phyloP scores from a whole-genome alignment of 345 rosid species.

The Sisymbrium irio region DNA sequence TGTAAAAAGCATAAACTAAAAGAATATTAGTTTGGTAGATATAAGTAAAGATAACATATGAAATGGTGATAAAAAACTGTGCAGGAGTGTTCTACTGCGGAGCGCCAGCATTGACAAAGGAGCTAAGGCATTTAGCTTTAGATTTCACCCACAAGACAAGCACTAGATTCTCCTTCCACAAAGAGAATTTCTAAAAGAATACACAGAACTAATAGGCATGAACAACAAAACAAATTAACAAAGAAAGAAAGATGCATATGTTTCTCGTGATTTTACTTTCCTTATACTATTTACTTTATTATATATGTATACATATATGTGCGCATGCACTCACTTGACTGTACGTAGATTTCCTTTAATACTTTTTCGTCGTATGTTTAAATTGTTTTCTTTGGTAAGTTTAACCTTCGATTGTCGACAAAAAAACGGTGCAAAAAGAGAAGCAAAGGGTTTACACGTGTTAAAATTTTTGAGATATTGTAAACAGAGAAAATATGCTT shows the following conservation, averaged over 20 bases:
- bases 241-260: not conserved
- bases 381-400: not conserved
- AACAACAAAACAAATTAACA: not conserved
- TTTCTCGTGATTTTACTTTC: constrained; percentile 22
- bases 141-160: constrained; percentile 73
- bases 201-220: not conserved
- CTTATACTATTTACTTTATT: not conserved
- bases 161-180: constrained; percentile 76
- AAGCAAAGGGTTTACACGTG: constrained; percentile 2
- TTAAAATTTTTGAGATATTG: constrained; percentile 1
- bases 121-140: constrained; percentile 61
- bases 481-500: not conserved
- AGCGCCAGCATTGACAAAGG: constrained; percentile 61
- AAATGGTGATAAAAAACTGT: constrained; percentile 2
- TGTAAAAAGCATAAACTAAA: not conserved
- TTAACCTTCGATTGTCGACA: constrained; percentile 6
- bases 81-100: constrained; percentile 89
- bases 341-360: constrained; percentile 19
- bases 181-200: constrained; percentile 54
- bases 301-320: not conserved
- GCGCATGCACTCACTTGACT: constrained; percentile 18
- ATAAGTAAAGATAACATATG: not conserved
- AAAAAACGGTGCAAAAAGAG: constrained; percentile 1
- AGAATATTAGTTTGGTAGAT: not conserved
- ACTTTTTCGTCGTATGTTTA: constrained; percentile 17